phyloP scores from a whole-genome alignment of 2,329 filamentous ascomycete species.

The Diaporthe velutina region DNA sequence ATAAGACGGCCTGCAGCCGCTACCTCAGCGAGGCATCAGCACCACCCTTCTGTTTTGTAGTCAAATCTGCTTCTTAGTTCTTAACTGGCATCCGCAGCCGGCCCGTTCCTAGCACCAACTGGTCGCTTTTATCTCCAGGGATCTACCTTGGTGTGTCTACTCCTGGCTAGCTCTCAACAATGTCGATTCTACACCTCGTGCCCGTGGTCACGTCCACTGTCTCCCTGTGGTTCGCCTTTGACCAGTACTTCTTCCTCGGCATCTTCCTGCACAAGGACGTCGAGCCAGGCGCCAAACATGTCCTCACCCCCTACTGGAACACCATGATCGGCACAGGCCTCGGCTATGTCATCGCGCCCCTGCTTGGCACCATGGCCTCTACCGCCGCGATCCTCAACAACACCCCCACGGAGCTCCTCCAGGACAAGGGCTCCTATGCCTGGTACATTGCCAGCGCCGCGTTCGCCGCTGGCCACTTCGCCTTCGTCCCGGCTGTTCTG shows the following conservation, averaged over 20 bases:
- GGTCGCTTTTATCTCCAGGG: not conserved
- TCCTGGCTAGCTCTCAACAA: not conserved
- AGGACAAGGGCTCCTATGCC: not conserved
- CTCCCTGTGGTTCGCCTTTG: constrained; percentile 29
- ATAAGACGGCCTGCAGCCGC: not conserved
- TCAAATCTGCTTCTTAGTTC: no score
- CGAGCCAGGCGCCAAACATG: constrained; percentile 18
- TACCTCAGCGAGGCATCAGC: no score
- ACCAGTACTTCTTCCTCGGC: constrained; percentile 25
- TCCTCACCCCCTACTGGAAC: constrained; percentile 26
- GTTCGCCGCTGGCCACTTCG: not conserved
- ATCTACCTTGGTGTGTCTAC: not conserved
- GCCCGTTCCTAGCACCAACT: not conserved
- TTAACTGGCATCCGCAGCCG: not conserved
- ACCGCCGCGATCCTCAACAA: not conserved
- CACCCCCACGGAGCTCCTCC: constrained; percentile 1
- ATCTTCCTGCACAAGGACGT: constrained; percentile 16
- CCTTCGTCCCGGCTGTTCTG: not conserved
- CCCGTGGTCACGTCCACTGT: constrained; percentile 27
- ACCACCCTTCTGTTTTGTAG: no score
- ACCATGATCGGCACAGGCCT: not conserved
- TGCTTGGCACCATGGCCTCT: not conserved
- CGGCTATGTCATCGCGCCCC: not conserved
- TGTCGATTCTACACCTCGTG: constrained; percentile 28
- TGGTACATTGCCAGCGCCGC: not conserved